These are phyloP conservation scores for Yamadazyma pseudoaaseri DNA, from an alignment of 1,139 yeast species.

Conservation along the genomic window DNA sequence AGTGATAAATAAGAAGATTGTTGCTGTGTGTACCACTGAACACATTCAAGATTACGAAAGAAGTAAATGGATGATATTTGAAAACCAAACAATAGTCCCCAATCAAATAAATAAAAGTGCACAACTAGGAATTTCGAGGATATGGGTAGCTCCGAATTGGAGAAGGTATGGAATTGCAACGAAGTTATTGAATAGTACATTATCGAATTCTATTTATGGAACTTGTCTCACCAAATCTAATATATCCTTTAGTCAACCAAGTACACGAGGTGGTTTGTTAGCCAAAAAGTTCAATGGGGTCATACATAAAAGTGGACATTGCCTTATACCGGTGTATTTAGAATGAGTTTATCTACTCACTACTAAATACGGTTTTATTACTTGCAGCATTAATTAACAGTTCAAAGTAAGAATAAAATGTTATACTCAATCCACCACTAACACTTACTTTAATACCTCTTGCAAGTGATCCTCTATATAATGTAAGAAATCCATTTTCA, in stretches of 20 bases:
- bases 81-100: conserved; percentile 35
- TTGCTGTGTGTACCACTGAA: conserved; percentile 55
- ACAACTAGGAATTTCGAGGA: conserved; percentile 59
- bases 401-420: conserved; percentile 64
- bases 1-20: conserved; percentile 37
- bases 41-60: conserved; percentile 23
- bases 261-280: conserved; percentile 56
- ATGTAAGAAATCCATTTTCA: conserved; percentile 51
- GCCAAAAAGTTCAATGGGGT: conserved; percentile 54
- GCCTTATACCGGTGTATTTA: conserved; percentile 50
- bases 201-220: conserved; percentile 52
- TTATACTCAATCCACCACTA: conserved; percentile 76
- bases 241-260: conserved; percentile 74
- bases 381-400: conserved; percentile 47
- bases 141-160: conserved; percentile 58
- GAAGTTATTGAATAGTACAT: conserved; percentile 40
- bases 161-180: conserved; percentile 52
- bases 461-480: conserved; percentile 79
- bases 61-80: conserved; percentile 49
- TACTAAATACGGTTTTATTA: conserved; percentile 49
- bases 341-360: conserved; percentile 19
- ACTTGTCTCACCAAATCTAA: conserved; percentile 35
- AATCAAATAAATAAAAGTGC: conserved; percentile 26
- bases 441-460: conserved; percentile 75
- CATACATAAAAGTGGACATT: conserved; percentile 48